Conservation (phyloP, 2,329 filamentous ascomycete genomes). For the Didymella pinodella region DNA sequence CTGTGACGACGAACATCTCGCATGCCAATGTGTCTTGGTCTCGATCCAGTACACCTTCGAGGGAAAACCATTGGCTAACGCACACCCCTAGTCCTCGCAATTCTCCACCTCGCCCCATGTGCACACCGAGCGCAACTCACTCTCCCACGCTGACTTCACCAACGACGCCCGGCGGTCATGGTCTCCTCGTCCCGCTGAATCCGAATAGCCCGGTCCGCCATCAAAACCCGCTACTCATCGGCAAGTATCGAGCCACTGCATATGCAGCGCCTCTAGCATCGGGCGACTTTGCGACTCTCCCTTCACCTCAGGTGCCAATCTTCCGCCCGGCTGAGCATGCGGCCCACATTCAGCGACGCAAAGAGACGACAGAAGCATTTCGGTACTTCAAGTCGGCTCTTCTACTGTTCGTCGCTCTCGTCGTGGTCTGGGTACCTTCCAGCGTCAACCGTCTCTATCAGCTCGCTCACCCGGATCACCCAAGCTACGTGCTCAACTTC, state of each 20-base stretch:
- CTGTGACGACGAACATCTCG: conserved; percentile 67
- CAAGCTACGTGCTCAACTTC: conserved; percentile 68
- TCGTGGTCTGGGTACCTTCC: conserved; percentile 74
- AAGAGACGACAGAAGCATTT: conserved; percentile 65
- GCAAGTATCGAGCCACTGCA: conserved; percentile 22
- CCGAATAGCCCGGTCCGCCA: background rate
- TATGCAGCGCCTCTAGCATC: conserved; percentile 18
- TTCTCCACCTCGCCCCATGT: background rate
- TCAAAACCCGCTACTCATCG: background rate
- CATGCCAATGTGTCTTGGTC: conserved; percentile 61
- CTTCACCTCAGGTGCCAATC: background rate
- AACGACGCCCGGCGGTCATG: background rate
- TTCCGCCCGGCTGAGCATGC: conserved; percentile 7
- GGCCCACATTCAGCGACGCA: background rate
- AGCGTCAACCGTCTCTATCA: conserved; percentile 76
- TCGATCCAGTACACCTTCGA: conserved; percentile 6
- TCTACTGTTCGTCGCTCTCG: conserved; percentile 74
- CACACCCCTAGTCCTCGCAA: background rate
- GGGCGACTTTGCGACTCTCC: conserved; percentile 6
- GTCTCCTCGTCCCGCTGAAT: background rate
- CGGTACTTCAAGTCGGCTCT: conserved; percentile 74
- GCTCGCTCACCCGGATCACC: conserved; percentile 61
- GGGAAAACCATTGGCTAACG: background rate
- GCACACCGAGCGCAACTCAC: no score
- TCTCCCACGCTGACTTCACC: conserved; percentile 6